These are phyloP conservation scores for Danielia reshetovae DNA, from an alignment of 805 yeast genomes.

Conservation along the genomic window DNA sequence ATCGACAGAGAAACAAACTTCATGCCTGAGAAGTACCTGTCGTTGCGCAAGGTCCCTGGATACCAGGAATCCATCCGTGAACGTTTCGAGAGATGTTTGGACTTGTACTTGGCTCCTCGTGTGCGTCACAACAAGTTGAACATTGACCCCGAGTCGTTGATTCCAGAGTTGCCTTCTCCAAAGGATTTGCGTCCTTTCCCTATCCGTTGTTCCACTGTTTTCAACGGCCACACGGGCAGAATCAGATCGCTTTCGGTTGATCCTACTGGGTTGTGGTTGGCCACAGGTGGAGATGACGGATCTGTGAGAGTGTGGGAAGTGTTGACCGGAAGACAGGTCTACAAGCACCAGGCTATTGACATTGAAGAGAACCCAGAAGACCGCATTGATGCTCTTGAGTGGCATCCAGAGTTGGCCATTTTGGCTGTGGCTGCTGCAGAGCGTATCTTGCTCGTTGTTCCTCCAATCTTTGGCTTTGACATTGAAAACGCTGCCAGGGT, in stretches of 20 bases:
- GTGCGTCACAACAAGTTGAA: constrained; percentile 85
- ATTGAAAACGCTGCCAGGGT: constrained; percentile 77
- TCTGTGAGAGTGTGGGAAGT: constrained; percentile 96
- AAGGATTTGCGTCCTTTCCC: constrained; percentile 97
- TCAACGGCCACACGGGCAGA: constrained; percentile 77
- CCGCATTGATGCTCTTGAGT: constrained; percentile 72
- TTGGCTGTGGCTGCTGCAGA: constrained; percentile 85
- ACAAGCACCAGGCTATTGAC: constrained; percentile 51
- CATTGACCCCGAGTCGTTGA: constrained; percentile 92
- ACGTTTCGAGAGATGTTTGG: constrained; percentile 89
- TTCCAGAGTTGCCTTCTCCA: constrained; percentile 96
- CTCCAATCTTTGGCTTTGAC: constrained; percentile 87
- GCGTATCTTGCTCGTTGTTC: constrained; percentile 70
- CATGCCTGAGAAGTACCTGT: constrained; percentile 73
- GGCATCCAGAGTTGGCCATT: constrained; percentile 80
- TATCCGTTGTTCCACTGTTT: constrained; percentile 77
- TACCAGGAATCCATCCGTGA: constrained; percentile 83
- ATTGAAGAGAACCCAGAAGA: constrained; percentile 61
- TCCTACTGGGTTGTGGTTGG: constrained; percentile 90
- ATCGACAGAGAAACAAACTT: constrained; percentile 75
- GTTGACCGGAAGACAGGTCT: constrained; percentile 90
- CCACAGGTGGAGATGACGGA: constrained; percentile 98
- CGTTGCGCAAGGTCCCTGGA: constrained; percentile 92
- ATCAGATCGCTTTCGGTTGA: constrained; percentile 81
- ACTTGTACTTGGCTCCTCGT: constrained; percentile 93